Conservation (phyloP, 169 alveolate genomes). For the Plasmodium vivax region DNA sequence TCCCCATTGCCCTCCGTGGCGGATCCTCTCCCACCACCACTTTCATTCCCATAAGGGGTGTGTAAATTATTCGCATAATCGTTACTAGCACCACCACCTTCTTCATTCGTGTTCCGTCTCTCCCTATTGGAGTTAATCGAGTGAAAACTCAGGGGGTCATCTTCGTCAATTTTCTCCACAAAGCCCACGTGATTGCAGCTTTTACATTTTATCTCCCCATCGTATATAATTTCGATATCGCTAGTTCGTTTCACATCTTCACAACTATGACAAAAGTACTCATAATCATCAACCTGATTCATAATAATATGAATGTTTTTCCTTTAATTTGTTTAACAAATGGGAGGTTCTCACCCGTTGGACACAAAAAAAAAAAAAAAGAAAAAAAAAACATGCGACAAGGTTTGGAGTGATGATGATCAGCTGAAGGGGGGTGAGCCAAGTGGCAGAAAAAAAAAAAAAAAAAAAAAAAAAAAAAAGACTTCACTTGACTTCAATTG, state of each 20-base stretch:
- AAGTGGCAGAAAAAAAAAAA: background rate
- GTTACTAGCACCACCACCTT: background rate
- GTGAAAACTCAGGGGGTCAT: constrained; percentile 59
- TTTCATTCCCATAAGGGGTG: background rate
- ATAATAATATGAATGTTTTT: constrained; percentile 4
- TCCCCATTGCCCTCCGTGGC: background rate
- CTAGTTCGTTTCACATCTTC: constrained; percentile 71
- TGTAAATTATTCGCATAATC: background rate
- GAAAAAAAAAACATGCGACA: background rate
- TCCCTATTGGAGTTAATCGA: constrained; percentile 28
- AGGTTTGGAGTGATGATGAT: background rate
- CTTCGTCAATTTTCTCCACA: constrained; percentile 68
- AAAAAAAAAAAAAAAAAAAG: background rate
- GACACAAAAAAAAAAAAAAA: background rate
- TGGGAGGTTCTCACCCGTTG: background rate
- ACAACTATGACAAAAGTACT: constrained; percentile 71
- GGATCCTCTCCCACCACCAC: background rate
- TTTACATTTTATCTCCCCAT: constrained; percentile 60
- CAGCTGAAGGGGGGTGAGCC: background rate
- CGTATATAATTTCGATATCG: constrained; percentile 49
- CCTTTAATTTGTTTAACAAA: background rate
- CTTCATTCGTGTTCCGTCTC: background rate
- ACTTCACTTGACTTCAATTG: background rate
- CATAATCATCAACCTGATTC: constrained; percentile 71
- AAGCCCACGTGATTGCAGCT: constrained; percentile 51